Evolutionary conservation across 2,329 filamentous ascomycete species (phyloP).

Genomic region (Hypoxylon sp.): DNA sequence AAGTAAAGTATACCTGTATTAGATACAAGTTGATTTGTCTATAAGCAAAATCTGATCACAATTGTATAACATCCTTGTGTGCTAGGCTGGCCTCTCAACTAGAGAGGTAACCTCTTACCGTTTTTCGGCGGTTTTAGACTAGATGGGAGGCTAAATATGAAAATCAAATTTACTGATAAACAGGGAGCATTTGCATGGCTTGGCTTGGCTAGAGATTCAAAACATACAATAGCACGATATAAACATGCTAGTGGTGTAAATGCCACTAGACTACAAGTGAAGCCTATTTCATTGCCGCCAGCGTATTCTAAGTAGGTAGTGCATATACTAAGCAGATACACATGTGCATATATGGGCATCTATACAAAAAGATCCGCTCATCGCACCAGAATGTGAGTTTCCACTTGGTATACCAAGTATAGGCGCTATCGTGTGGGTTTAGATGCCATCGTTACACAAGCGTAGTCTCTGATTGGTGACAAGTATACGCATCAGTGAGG

Average conservation of each 20-base stretch:
- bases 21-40: too few species aligned
- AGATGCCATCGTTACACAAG: conserved; percentile 18
- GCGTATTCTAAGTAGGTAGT: background rate
- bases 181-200: background rate
- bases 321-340: background rate
- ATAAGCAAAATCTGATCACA: too few species aligned
- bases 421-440: conserved; percentile 13
- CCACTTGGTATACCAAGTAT: conserved; percentile 36
- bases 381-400: conserved; percentile 19
- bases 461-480: background rate
- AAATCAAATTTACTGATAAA: background rate
- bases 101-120: too few species aligned
- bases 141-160: background rate
- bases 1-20: too few species aligned
- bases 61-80: too few species aligned
- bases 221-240: background rate
- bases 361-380: conserved; percentile 15
- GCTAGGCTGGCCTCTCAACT: background rate
- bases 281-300: conserved; percentile 7
- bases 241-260: background rate
- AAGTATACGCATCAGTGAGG: conserved; percentile 17
- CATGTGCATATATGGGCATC: conserved; percentile 7
- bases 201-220: background rate
- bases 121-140: background rate
- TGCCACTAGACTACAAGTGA: background rate